phyloP scores from a whole-genome alignment of 2,329 filamentous ascomycete genomes.

The Knoxdaviesia proteae region DNA sequence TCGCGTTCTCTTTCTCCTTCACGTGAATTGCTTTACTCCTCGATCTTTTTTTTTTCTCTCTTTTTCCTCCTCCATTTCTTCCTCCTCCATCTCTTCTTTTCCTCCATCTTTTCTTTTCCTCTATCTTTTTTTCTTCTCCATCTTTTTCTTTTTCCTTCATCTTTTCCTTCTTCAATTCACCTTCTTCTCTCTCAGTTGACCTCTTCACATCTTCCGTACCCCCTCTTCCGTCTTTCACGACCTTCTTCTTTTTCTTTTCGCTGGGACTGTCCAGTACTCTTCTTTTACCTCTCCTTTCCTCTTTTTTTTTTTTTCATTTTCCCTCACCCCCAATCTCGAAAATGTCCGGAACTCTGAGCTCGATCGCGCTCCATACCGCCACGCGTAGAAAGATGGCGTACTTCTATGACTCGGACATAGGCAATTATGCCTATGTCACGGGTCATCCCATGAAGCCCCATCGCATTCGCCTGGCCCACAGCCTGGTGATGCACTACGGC shows the following conservation, averaged over 20 bases:
- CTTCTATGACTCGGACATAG: slow-evolving; percentile 96
- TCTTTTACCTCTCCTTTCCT: not conserved
- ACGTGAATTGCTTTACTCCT: too few species aligned
- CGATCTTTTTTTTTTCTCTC: too few species aligned
- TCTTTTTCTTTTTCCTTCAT: too few species aligned
- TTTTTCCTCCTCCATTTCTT: too few species aligned
- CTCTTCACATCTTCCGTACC: too few species aligned
- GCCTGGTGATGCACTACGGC: slow-evolving; percentile 87
- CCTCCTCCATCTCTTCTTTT: too few species aligned
- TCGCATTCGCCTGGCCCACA: slow-evolving; percentile 83
- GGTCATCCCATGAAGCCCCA: slow-evolving; percentile 99
- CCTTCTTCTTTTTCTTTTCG: not conserved
- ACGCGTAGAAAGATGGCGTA: slow-evolving; percentile 73
- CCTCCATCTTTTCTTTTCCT: too few species aligned
- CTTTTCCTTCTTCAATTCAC: too few species aligned
- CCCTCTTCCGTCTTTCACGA: not conserved
- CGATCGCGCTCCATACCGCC: slow-evolving; percentile 23
- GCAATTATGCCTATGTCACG: slow-evolving; percentile 92
- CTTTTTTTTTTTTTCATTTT: not conserved
- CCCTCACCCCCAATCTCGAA: not conserved
- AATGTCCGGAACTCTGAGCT: slow-evolving; percentile 11
- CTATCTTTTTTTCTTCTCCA: too few species aligned
- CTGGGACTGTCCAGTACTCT: not conserved
- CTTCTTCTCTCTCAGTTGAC: too few species aligned
- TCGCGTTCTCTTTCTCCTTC: too few species aligned